These are phyloP conservation scores for Trametes sp. DNA, from an alignment of 1,284 basidiomycete species.

Conservation along the genomic window DNA sequence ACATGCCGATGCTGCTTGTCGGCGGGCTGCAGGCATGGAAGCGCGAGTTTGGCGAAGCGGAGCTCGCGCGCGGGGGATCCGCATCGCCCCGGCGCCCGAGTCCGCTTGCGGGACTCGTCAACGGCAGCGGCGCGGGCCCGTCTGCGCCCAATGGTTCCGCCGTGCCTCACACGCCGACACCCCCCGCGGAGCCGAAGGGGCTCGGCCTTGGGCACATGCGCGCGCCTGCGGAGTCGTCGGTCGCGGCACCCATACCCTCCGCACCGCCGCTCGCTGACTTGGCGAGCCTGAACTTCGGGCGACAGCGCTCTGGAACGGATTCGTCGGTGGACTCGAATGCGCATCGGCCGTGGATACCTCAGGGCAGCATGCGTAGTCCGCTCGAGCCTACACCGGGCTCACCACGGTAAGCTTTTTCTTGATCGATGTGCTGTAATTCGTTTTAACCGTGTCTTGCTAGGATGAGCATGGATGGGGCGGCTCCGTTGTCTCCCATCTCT, in stretches of 20 bases:
- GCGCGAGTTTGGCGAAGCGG: slow-evolving; percentile 63
- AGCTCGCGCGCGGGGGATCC: slow-evolving; percentile 48
- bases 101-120: slow-evolving; percentile 22
- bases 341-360: slow-evolving; percentile 38
- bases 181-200: slow-evolving; percentile 26
- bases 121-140: slow-evolving; percentile 28
- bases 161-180: slow-evolving; percentile 29
- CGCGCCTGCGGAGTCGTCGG: slow-evolving; percentile 39
- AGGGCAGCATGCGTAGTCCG: slow-evolving; percentile 26
- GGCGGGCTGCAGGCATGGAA: slow-evolving; percentile 91
- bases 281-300: slow-evolving; percentile 33
- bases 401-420: slow-evolving; percentile 29
- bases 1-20: slow-evolving; percentile 84
- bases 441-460: slow-evolving; percentile 11
- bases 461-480: slow-evolving; percentile 23
- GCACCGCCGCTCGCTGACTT: slow-evolving; percentile 28
- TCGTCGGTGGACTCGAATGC: slow-evolving; percentile 30
- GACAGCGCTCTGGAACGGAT: slow-evolving; percentile 38
- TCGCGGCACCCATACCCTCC: slow-evolving; percentile 32
- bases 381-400: slow-evolving; percentile 33
- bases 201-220: slow-evolving; percentile 34
- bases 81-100: slow-evolving; percentile 18
- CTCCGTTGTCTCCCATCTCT: slow-evolving; percentile 27
- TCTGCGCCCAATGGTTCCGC: slow-evolving; percentile 31
- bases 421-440: neutral